Evolutionary conservation across 345 rosid species (phyloP), one percentile per base, ranked within the genome.

Genomic region (Acer campestre): DNA sequence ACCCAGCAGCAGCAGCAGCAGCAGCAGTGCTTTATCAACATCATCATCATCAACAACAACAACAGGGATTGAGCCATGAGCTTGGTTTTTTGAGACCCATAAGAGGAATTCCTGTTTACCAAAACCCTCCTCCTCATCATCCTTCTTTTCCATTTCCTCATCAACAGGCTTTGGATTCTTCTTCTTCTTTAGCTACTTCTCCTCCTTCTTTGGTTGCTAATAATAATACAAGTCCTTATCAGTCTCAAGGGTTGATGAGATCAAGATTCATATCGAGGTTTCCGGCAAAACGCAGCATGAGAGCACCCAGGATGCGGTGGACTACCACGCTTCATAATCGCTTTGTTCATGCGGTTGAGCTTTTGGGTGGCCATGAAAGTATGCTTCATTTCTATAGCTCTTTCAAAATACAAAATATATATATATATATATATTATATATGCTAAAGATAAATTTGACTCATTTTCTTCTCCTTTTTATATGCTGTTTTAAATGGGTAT

Each of bases 291-390:
- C 82, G 83, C 3, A 83, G 85, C 89, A 85, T 80, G 85, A 82
- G 91, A 80, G 93, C 93, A n/a, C 97, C 97, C 0, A 71, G 97
- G 86, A 92, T 92, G 94, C 89, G 99, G 77, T 97, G 99, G 99
- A 97, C 99, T 40, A 90, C 97, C 29, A 94, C 98, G 56, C 98
- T 97, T 46, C 99, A 97, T 81, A 89, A 93, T 80, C 98, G 93
- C 83, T 97, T 97, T 84, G 98, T 97, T 82, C 99, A 94, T 74
- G 99, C 98, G 42, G 98, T 97, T 78, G 98, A 97, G 90, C 88
- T 97, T 73, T 83, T 97, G 84, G 99, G 99, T 77, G 99, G 98
- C 84, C 99, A 97, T 85, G 98, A 94, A 86, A 97, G 99, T 97
- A 90, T 68, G 86, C 78, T 71, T 25, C 61, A 66, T 38, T 68